Evolutionary conservation across 768 basidiomycete species (phyloP), one percentile per base, ranked within the genome.

Genomic region (Myochromella boudieri): DNA sequence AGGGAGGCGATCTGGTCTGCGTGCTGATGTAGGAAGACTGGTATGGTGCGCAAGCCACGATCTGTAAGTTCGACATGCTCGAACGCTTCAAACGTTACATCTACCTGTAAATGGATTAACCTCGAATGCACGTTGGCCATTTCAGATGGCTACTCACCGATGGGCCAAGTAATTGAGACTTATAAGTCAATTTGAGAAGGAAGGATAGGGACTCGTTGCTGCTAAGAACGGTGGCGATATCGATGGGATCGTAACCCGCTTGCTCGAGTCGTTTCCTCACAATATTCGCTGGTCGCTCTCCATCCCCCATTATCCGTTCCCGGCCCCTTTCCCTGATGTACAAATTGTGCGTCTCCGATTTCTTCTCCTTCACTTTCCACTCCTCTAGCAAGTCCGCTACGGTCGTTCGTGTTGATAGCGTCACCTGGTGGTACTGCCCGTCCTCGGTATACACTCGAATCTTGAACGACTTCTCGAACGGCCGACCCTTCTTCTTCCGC

Each of bases 141-240:
- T 1, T 33, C 41, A 39, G 37, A 43, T 31, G 17, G 42, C 32
- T 3, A 74, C 82, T 44, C 62, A 87, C 85, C 51, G 79, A 66
- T 38, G 81, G 74, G 10, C 80, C 82, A 14, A 91, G 72, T 12
- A 81, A 70, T 51, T 83, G 82, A 56, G 80, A 85, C 62, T 94
- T 92, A 68, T 89, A 97, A 15, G 95, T 82, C 57, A 97, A 95
- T 57, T 86, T 88, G 63, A 92, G 78, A 20, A 99, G 73, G 60
- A 95, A 95, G 4, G 82, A 78, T 51, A 97, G 70, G 43, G 90
- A 88, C 25, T 91, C 87, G n/a, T n/a, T n/a, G 3, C 79, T 79
- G 0, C 84, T 85, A 6, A 97, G 72, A 33, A 85, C 74, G 48
- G 92, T 86, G 6, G 87, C 65, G 31, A 85, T 84, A 61, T 99